A percentile compares a stretch with the other conserved stretches of the same genome.
These are phyloP conservation scores for Meira nashicola DNA, from an alignment of 1,284 basidiomycete genomes.

Conservation along the genomic window DNA sequence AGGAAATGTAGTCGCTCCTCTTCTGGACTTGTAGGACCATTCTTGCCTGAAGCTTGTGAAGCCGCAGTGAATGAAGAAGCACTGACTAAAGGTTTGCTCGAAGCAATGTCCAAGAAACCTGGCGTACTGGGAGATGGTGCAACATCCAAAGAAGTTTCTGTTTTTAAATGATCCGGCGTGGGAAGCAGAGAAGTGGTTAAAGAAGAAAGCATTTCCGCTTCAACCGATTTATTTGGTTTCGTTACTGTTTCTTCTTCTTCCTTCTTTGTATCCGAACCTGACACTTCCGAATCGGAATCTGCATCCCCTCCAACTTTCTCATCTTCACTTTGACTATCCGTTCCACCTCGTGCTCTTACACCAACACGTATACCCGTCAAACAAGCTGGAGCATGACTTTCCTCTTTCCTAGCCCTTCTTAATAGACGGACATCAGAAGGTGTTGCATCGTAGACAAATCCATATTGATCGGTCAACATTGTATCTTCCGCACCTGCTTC, in stretches of 20 bases:
- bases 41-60: conserved; percentile 21
- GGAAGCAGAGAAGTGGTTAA: neutral
- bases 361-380: conserved; percentile 75
- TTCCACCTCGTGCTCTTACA: conserved; percentile 52
- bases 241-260: conserved; percentile 32
- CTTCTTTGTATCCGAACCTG: conserved; percentile 21
- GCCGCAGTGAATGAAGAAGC: conserved; percentile 32
- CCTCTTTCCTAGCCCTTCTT: conserved; percentile 67
- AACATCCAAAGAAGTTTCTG: too few relatives aligned
- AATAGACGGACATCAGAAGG: conserved; percentile 74
- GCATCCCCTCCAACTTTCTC: conserved; percentile 16
- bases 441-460: conserved; percentile 78
- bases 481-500: neutral
- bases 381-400: conserved; percentile 72
- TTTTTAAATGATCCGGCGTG: too few relatives aligned
- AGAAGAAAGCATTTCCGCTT: too few relatives aligned
- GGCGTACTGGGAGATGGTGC: neutral
- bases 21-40: conserved; percentile 26
- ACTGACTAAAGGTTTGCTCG: conserved; percentile 51
- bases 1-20: conserved; percentile 15
- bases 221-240: conserved; percentile 16
- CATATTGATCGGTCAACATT: conserved; percentile 85
- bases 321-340: conserved; percentile 34
- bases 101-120: conserved; percentile 29
- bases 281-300: conserved; percentile 13